phyloP scores from a whole-genome alignment of 2,329 filamentous ascomycete genomes.

The Madurella mycetomatis region DNA sequence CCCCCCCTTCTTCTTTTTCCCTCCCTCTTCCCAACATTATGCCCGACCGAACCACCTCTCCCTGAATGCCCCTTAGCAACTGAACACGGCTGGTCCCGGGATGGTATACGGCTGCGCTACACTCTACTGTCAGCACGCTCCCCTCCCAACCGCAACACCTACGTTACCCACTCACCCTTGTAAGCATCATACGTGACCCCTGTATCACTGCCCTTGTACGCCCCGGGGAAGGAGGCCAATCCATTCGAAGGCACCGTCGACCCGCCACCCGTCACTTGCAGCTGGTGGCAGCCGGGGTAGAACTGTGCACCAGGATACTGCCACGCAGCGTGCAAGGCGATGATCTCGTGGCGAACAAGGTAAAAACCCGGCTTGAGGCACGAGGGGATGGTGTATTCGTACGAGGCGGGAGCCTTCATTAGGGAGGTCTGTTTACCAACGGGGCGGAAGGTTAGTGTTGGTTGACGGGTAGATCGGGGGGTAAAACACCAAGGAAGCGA shows the following conservation, averaged over 20 bases:
- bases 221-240: constrained; percentile 50
- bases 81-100: constrained; percentile 46
- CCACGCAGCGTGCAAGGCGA: constrained; percentile 48
- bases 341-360: constrained; percentile 55
- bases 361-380: constrained; percentile 52
- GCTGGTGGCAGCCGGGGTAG: constrained; percentile 55
- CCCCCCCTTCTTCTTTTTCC: no score
- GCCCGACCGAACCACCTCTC: no score
- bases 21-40: no score
- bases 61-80: constrained; percentile 33
- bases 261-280: constrained; percentile 49
- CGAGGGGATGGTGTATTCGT: constrained; percentile 50
- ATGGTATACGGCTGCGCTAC: constrained; percentile 40
- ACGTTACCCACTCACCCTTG: constrained; percentile 32
- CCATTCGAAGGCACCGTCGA: constrained; percentile 35
- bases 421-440: constrained; percentile 33
- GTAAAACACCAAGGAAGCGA: not conserved
- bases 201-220: constrained; percentile 45
- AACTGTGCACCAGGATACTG: constrained; percentile 52
- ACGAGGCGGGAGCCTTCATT: constrained; percentile 40
- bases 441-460: not conserved
- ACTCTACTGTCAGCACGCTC: constrained; percentile 1
- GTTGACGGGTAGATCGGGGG: not conserved
- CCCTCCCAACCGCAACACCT: not conserved
- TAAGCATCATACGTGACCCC: constrained; percentile 52